phyloP scores from a whole-genome alignment of 129 eudicot genomes.

The Flaveria trinervia region DNA sequence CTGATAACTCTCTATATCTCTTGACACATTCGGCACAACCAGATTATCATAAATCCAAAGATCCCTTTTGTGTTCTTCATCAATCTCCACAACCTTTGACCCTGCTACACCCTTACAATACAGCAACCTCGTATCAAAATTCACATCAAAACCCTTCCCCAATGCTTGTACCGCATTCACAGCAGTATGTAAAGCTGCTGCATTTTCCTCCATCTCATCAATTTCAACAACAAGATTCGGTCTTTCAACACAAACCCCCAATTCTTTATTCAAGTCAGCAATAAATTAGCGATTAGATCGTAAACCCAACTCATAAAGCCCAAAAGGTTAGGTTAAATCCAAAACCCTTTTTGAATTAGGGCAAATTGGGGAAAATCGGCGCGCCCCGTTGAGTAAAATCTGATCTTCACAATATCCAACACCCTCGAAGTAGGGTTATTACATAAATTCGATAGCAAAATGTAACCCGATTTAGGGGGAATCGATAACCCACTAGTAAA shows the following conservation, averaged over 20 bases:
- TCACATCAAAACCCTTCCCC: constrained; percentile 92
- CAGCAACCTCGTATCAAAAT: constrained; percentile 83
- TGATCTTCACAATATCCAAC: constrained; percentile 13
- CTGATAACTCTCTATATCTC: constrained; percentile 56
- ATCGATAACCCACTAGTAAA: neutral
- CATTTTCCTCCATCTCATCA: constrained; percentile 89
- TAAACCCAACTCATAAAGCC: constrained; percentile 13
- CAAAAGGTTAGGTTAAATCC: constrained; percentile 4
- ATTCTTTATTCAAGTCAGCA: constrained; percentile 24
- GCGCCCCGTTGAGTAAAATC: neutral
- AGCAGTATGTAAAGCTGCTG: constrained; percentile 94
- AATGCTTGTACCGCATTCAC: constrained; percentile 75
- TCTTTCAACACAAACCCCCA: constrained; percentile 20
- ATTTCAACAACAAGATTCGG: neutral
- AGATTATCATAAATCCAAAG: constrained; percentile 59
- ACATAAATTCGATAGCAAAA: constrained; percentile 11
- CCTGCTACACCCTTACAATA: constrained; percentile 87
- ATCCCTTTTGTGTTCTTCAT: constrained; percentile 86
- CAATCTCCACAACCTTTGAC: constrained; percentile 76
- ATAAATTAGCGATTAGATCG: neutral
- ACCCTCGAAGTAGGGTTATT: constrained; percentile 9
- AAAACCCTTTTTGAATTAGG: constrained; percentile 31
- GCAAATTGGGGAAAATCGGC: neutral
- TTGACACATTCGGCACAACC: constrained; percentile 75
- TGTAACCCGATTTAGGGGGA: neutral